phyloP scores from a whole-genome alignment of 345 rosid genomes.

The Erucastrum elatum region DNA sequence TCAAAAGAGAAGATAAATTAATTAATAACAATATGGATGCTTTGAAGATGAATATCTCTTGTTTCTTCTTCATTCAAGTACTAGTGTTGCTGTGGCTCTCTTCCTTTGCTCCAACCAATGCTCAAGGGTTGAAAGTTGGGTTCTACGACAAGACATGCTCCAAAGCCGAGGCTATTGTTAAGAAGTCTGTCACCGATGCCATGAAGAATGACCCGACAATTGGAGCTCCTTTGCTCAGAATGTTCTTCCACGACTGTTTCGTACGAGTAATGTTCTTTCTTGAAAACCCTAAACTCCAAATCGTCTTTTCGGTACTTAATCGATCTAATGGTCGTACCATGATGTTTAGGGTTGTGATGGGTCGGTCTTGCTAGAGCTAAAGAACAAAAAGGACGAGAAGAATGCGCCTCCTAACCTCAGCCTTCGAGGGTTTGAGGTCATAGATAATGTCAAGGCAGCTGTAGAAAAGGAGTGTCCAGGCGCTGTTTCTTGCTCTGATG shows the following conservation, averaged over 20 bases:
- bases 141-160: constrained; percentile 58
- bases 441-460: constrained; percentile 55
- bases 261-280: constrained; percentile 50
- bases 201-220: constrained; percentile 49
- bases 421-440: constrained; percentile 60
- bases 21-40: constrained; percentile 33
- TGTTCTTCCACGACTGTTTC: constrained; percentile 88
- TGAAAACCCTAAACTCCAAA: not conserved
- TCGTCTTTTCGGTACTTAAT: not conserved
- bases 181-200: constrained; percentile 29
- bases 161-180: constrained; percentile 50
- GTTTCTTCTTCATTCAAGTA: constrained; percentile 33
- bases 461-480: constrained; percentile 72
- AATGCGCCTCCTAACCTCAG: constrained; percentile 48
- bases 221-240: constrained; percentile 61
- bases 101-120: constrained; percentile 25
- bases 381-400: constrained; percentile 54
- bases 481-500: constrained; percentile 79
- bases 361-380: constrained; percentile 61
- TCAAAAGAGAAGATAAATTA: constrained; percentile 6
- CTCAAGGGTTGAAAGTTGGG: constrained; percentile 51
- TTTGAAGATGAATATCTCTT: constrained; percentile 31
- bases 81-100: constrained; percentile 23
- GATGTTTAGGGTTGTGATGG: constrained; percentile 79
- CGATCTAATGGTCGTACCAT: not conserved